Evolutionary conservation across 2,329 filamentous ascomycete species (phyloP).

Genomic region (Xylaria sp.): DNA sequence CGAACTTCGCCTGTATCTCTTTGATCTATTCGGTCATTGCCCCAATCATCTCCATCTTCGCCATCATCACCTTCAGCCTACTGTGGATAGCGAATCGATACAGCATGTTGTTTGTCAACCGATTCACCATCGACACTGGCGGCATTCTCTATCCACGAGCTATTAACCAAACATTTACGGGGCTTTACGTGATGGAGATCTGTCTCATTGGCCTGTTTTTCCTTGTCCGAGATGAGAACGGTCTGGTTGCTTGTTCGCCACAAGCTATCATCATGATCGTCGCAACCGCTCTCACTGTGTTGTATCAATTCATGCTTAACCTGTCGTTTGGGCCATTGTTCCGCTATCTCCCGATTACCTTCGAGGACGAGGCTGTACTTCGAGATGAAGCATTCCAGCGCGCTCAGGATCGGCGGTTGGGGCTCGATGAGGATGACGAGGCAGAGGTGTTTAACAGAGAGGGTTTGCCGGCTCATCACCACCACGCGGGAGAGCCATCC

Average conservation of each 20-base stretch:
- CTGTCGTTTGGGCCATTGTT: constrained; percentile 82
- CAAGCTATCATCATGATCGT: constrained; percentile 89
- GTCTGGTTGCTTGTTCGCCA: constrained; percentile 62
- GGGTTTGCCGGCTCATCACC: constrained; percentile 43
- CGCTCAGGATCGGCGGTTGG: constrained; percentile 72
- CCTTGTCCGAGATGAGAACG: constrained; percentile 63
- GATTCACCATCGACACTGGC: constrained; percentile 87
- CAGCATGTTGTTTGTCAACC: constrained; percentile 91
- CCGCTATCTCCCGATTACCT: constrained; percentile 87
- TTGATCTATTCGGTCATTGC: constrained; percentile 87
- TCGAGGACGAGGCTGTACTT: constrained; percentile 93
- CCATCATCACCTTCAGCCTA: constrained; percentile 85
- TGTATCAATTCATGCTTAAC: constrained; percentile 83
- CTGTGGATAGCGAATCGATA: constrained; percentile 97
- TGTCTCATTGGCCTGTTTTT: constrained; percentile 90
- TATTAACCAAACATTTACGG: constrained; percentile 94
- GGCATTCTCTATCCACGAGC: constrained; percentile 89
- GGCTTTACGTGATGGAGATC: constrained; percentile 92
- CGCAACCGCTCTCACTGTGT: constrained; percentile 66
- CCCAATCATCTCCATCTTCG: constrained; percentile 89
- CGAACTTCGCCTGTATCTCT: constrained; percentile 92
- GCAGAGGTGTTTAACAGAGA: constrained; percentile 47
- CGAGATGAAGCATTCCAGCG: constrained; percentile 87
- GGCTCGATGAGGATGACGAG: constrained; percentile 57
- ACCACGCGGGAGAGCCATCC: constrained; percentile 46